Base-by-base conservation (phyloP, 202 grass and related monocot genomes). In the Cymbopogon flexuosus region DNA sequence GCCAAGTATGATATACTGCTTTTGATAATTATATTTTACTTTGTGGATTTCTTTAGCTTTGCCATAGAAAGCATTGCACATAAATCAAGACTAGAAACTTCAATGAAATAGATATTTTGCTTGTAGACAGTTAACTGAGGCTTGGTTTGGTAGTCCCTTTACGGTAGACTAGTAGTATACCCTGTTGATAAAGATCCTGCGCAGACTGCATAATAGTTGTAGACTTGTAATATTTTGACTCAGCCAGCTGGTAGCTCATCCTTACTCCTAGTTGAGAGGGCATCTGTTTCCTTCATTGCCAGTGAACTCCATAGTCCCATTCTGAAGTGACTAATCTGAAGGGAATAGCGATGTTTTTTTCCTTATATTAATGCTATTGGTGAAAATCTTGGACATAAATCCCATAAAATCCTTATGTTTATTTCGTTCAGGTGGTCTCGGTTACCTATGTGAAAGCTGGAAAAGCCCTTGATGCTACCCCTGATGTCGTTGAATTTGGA, bases 371-470 rank as follows among this genome's bases (percentile, higher is more conserved):
- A 31, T 79, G 16, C 43, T 79, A 33, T 70, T 14, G 65, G 31
- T 65, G 18, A 62, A 34, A 81, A 70, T 35, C 8, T 56, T 30
- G 31, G 18, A 18, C 15, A 46, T 76, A 62, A 47, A 76, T 15
- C 14, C 1, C 15, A 43, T 52, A 64, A 70, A 14, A 39, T 65
- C 35, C 9, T 73, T 11, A 9, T 75, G 71, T 69, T 73, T 79
- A 30, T 76, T 81, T 12, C 65, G 15, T 76, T 85, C 52, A 97
- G 95, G 92, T 94, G 37, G 40, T 97, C 40, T 88, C 90, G 2
- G 88, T 89, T 70, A 97, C 92, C 19, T 97, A 89, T 89, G 84
- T 94, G 24, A 89, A 89, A 83, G 88, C 90, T 87, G 92, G 86
- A 15, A 70, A 72, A 63, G 74, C 75, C 43, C 49, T 88, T 76